Evolutionary conservation across 2,329 filamentous ascomycete genomes (phyloP).

Genomic region (Colletotrichum lini): DNA sequence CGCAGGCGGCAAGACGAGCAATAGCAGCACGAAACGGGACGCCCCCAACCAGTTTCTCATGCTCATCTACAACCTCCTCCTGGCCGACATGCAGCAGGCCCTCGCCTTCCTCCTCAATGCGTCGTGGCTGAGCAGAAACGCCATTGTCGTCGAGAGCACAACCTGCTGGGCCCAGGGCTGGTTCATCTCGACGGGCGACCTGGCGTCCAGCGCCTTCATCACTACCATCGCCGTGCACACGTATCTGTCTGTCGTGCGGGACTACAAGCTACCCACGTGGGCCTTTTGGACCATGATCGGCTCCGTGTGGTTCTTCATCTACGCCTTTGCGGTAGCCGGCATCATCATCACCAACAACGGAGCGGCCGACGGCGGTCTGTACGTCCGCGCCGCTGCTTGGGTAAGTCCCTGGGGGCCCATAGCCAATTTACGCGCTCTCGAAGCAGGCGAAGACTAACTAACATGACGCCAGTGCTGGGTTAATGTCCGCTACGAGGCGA

Average conservation of each 20-base stretch:
- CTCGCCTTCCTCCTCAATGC: constrained; percentile 69
- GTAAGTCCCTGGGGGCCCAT: constrained; percentile 63
- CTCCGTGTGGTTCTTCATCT: constrained; percentile 62
- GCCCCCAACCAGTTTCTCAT: constrained; percentile 70
- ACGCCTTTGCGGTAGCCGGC: constrained; percentile 29
- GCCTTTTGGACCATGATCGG: constrained; percentile 60
- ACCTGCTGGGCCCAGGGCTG: constrained; percentile 70
- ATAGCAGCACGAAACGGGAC: constrained; percentile 12
- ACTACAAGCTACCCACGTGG: constrained; percentile 61
- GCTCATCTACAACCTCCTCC: constrained; percentile 71
- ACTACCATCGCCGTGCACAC: constrained; percentile 71
- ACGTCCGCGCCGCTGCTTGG: constrained; percentile 70
- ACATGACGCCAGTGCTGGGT: constrained; percentile 71
- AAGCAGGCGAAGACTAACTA: constrained; percentile 74
- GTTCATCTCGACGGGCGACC: constrained; percentile 70
- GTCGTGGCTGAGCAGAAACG: constrained; percentile 63
- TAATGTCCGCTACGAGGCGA: constrained; percentile 62
- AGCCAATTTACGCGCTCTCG: constrained; percentile 62
- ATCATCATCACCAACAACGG: constrained; percentile 36
- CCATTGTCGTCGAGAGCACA: constrained; percentile 61
- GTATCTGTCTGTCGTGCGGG: constrained; percentile 66
- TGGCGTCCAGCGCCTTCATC: constrained; percentile 71
- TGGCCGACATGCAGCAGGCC: constrained; percentile 72
- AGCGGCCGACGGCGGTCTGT: constrained; percentile 51
- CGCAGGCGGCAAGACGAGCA: constrained; percentile 39